A percentile compares a stretch with the other conserved stretches of the same genome.
phyloP scores from a whole-genome alignment of 1,139 yeast species.

The Yamadazyma friedrichii region DNA sequence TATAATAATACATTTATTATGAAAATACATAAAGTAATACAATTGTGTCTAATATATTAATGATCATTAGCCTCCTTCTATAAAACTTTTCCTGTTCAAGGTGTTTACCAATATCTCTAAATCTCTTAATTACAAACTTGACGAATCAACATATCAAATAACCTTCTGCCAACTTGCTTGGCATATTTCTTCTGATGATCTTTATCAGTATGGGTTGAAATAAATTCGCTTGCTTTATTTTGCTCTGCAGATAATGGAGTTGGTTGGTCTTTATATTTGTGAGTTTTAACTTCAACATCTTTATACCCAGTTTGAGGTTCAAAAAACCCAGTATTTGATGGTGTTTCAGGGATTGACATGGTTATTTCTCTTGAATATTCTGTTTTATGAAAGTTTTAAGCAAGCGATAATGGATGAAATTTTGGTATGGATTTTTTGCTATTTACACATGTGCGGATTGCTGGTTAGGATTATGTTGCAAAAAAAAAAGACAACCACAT shows the following conservation, averaged over 20 bases:
- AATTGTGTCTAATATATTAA: too few species aligned
- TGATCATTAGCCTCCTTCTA: too few species aligned
- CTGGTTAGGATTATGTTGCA: neutral
- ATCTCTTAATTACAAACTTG: slow-evolving; percentile 17
- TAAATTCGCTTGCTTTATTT: slow-evolving; percentile 27
- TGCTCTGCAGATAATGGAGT: slow-evolving; percentile 32
- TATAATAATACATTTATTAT: neutral
- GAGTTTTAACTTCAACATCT: slow-evolving; percentile 30
- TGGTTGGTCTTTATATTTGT: slow-evolving; percentile 33
- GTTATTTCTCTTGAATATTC: neutral
- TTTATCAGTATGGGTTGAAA: slow-evolving; percentile 30
- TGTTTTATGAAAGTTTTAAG: too few species aligned
- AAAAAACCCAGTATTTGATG: slow-evolving; percentile 28
- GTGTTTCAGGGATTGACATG: slow-evolving; percentile 27
- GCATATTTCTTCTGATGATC: slow-evolving; percentile 43
- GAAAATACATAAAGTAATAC: too few species aligned
- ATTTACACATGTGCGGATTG: slow-evolving; percentile 1
- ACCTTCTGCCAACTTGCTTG: slow-evolving; percentile 24
- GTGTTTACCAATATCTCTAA: neutral
- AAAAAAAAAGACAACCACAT: too few species aligned
- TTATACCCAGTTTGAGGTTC: slow-evolving; percentile 34
- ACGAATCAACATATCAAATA: slow-evolving; percentile 22
- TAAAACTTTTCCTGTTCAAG: neutral
- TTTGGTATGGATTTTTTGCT: too few species aligned
- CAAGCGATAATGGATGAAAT: neutral